These are phyloP conservation scores for Neobulgaria alba DNA, from an alignment of 2,329 filamentous ascomycete species.

Conservation along the genomic window DNA sequence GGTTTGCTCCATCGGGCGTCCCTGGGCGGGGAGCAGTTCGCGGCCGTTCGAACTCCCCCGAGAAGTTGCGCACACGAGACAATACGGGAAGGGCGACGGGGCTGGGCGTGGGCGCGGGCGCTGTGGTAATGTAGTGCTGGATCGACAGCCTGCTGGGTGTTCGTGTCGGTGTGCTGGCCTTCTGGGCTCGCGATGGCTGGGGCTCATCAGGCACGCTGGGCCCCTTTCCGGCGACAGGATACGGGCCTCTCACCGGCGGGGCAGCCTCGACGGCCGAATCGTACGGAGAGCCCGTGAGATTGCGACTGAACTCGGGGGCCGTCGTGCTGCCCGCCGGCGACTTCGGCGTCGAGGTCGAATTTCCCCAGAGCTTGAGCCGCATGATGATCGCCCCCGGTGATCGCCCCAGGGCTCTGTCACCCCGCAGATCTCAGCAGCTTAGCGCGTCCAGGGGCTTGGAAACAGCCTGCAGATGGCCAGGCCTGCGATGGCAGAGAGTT, in stretches of 20 bases:
- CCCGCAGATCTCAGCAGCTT: too few relatives aligned
- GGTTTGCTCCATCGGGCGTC: slow-evolving; percentile 2
- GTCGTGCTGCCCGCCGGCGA: too few relatives aligned
- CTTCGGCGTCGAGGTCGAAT: too few relatives aligned
- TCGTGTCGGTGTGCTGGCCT: slow-evolving; percentile 25
- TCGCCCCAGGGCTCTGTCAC: not conserved
- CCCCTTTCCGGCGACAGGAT: slow-evolving; percentile 35
- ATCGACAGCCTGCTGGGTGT: not conserved
- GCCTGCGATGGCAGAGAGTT: too few relatives aligned
- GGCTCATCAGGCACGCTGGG: slow-evolving; percentile 31
- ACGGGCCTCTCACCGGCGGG: slow-evolving; percentile 34
- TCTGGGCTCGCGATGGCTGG: slow-evolving; percentile 23
- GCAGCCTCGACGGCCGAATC: slow-evolving; percentile 31
- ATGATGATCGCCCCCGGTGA: not conserved
- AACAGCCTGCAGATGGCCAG: too few relatives aligned
- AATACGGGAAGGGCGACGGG: not conserved
- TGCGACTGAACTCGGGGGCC: slow-evolving; percentile 2
- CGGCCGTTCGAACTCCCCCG: slow-evolving; percentile 5
- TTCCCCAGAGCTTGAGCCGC: too few relatives aligned
- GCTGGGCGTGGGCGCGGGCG: slow-evolving; percentile 1
- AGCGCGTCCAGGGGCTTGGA: too few relatives aligned
- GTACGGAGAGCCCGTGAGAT: slow-evolving; percentile 32
- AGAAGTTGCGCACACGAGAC: slow-evolving; percentile 11
- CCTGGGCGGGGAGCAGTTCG: slow-evolving; percentile 15
- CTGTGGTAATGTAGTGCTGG: slow-evolving; percentile 3